These are phyloP conservation scores for Alloteropsis semialata DNA, from an alignment of 176 grass and related monocot species.

Conservation along the genomic window DNA sequence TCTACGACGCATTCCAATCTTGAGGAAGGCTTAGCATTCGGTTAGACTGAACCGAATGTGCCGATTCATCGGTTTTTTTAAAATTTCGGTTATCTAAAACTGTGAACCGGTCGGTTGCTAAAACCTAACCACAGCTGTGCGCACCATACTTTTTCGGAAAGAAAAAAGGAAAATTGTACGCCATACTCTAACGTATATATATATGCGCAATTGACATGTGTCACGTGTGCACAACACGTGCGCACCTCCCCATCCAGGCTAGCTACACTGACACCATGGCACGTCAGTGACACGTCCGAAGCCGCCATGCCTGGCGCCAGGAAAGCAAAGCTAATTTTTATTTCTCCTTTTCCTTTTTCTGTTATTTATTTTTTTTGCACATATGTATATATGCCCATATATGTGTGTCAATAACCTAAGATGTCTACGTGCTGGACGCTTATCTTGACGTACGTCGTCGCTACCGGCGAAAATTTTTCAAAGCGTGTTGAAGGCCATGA, in stretches of 20 bases:
- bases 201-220: neutral
- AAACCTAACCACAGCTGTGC: neutral
- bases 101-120: too few relatives aligned
- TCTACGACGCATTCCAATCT: too few relatives aligned
- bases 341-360: neutral
- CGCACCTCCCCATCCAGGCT: neutral
- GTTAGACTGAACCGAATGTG: too few relatives aligned
- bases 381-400: neutral
- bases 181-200: neutral
- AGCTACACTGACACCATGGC: neutral
- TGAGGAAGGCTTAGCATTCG: too few relatives aligned
- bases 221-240: neutral
- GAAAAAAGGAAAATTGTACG: neutral
- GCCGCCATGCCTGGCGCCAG: neutral
- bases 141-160: neutral
- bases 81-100: too few relatives aligned
- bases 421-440: slow-evolving; percentile 22
- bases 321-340: neutral
- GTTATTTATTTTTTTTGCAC: neutral
- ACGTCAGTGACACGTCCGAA: slow-evolving; percentile 18
- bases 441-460: slow-evolving; percentile 1
- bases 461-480: slow-evolving; percentile 7
- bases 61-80: too few relatives aligned
- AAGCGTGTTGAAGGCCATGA: slow-evolving; percentile 19
- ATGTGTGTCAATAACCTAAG: slow-evolving; percentile 20